Evolutionary conservation across 106 monocot genomes (phyloP), one percentile per base, ranked within the genome.

Genomic region (Triglochin maritima): DNA sequence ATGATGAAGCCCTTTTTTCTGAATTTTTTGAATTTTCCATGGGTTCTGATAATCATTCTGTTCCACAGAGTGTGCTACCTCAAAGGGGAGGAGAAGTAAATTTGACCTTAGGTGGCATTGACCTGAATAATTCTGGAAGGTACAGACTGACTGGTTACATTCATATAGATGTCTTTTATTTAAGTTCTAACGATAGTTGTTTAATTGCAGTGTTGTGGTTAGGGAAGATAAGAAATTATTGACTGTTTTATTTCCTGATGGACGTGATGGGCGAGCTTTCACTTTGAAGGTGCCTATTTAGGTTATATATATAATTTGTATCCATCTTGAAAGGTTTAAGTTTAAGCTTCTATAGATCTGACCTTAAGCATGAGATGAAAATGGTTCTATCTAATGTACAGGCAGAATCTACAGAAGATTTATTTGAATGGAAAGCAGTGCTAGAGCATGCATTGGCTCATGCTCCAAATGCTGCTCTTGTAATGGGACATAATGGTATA

Each of bases 101-200:
- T 83, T 75, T 87, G 60, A 96, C 95, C 62, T 73, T 96, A 47
- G 95, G 95, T 9, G 95, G 95, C 11, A 96, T 96, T 77, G 95
- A 96, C 76, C 72, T 96, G 65, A 96, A 96, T 67, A 96, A 96
- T 84, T 96, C 90, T 72, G 95, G 95, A 58, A 96, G 95, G 95
- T 96, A 85, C 11, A 8, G 73, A 57, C 47, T 63, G 6, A 11
- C 16, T 66, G 10, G 29, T 29, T 44, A 9, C 54, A 43, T 55
- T 71, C 41, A 14, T 71, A 12, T n/a, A 13, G 29, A 52, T 56
- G 14, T 62, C n/a, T 58, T 51, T 3, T 14, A 55, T 59, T 46
- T 59, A n/a, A 56, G n/a, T 63, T 16, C 57, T 53, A 63, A 67
- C 75, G 47, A 8, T 16, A 58, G 44, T 47, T 63, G 52, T 17